Conservation (phyloP, 2,329 filamentous ascomycete species). For the Macrophomina pseudophaseolina region DNA sequence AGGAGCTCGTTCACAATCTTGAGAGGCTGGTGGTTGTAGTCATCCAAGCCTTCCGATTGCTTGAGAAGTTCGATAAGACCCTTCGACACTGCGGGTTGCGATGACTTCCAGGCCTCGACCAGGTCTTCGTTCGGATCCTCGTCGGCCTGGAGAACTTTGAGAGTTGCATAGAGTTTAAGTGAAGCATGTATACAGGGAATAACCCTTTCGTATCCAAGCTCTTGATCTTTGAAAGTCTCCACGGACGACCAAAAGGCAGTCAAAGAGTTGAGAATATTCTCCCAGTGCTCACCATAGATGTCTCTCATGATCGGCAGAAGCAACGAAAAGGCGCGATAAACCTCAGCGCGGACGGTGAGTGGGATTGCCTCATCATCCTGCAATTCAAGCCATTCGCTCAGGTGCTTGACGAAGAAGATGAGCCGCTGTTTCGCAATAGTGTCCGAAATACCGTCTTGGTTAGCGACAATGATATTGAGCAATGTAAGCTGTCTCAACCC, state of each 20-base stretch:
- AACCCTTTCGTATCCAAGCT: slow-evolving; percentile 25
- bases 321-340: slow-evolving; percentile 56
- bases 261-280: slow-evolving; percentile 50
- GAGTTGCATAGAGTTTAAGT: slow-evolving; percentile 68
- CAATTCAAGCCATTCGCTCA: slow-evolving; percentile 71
- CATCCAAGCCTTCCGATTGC: slow-evolving; percentile 54
- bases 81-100: slow-evolving; percentile 60
- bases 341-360: slow-evolving; percentile 61
- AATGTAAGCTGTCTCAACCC: slow-evolving; percentile 57
- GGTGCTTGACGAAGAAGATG: slow-evolving; percentile 81
- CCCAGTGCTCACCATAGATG: slow-evolving; percentile 90
- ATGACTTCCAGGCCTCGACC: slow-evolving; percentile 71
- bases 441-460: slow-evolving; percentile 54
- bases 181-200: slow-evolving; percentile 71
- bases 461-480: slow-evolving; percentile 60
- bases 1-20: slow-evolving; percentile 78
- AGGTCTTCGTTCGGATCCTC: slow-evolving; percentile 86
- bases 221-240: neutral
- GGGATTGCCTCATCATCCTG: slow-evolving; percentile 53
- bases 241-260: slow-evolving; percentile 41
- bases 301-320: slow-evolving; percentile 77
- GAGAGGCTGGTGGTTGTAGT: slow-evolving; percentile 67
- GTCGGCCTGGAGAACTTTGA: slow-evolving; percentile 61
- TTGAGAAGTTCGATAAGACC: slow-evolving; percentile 70
- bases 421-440: slow-evolving; percentile 68